Conservation (phyloP, 164 flowering plant species). For the grape (Vitis vinifera) region DNA sequence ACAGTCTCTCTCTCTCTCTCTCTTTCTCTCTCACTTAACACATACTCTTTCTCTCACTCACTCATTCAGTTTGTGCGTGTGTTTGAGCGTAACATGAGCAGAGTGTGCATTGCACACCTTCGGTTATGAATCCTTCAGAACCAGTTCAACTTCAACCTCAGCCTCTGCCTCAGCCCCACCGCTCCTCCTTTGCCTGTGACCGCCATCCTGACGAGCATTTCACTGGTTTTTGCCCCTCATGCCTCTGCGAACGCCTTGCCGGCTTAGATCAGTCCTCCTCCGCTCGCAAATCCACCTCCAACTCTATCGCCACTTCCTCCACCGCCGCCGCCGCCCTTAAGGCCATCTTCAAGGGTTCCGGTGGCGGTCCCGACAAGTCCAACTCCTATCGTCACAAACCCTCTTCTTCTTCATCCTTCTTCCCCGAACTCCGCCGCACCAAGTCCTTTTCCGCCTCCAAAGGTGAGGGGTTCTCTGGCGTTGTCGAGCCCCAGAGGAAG, state of each 20-base stretch:
- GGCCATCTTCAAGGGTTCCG: conserved; percentile 36
- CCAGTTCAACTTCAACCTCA: conserved; percentile 23
- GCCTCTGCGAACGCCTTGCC: conserved; percentile 76
- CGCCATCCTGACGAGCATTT: conserved; percentile 66
- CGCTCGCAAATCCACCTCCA: conserved; percentile 21
- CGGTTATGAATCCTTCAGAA: conserved; percentile 57
- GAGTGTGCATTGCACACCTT: conserved; percentile 11
- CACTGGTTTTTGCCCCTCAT: conserved; percentile 73
- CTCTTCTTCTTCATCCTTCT: conserved; percentile 22
- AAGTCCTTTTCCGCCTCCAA: conserved; percentile 71
- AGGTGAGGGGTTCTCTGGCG: conserved; percentile 56
- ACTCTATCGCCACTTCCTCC: conserved; percentile 20
- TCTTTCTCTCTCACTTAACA: not conserved
- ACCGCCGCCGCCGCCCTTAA: conserved; percentile 44
- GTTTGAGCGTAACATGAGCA: conserved; percentile 26
- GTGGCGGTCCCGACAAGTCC: conserved; percentile 7
- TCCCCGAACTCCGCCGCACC: conserved; percentile 80
- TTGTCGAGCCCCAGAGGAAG: conserved; percentile 71
- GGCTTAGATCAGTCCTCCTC: conserved; percentile 39
- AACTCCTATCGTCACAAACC: conserved; percentile 3
- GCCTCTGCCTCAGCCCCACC: conserved; percentile 38
- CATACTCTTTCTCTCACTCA: too few species aligned
- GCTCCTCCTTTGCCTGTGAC: conserved; percentile 62
- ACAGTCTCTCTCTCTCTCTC: not conserved
- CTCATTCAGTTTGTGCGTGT: too few species aligned